A percentile compares a stretch with the other conserved stretches of the same genome.
Evolutionary conservation across 2,329 filamentous ascomycete species (phyloP).

Genomic region (Fusarium phyllophilum): DNA sequence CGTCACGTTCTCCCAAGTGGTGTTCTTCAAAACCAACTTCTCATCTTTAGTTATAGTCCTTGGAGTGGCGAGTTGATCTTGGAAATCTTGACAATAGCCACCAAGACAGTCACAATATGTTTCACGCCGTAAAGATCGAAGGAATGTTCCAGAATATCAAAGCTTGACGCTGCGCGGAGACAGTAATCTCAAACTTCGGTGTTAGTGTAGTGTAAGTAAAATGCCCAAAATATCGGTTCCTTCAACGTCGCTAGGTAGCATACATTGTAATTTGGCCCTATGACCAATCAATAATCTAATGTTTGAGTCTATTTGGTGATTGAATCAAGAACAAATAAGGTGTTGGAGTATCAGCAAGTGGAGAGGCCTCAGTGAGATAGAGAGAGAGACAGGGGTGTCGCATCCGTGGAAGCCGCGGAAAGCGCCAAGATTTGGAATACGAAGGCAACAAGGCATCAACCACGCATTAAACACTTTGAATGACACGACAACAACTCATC

Average conservation of each 20-base stretch:
- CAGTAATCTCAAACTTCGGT: not conserved
- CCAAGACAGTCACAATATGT: not conserved
- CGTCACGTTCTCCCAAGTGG: not conserved
- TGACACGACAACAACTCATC: not conserved
- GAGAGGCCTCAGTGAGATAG: not conserved
- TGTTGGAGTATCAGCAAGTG: not conserved
- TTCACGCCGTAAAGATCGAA: accelerated
- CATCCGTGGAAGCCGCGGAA: not conserved
- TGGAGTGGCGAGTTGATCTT: not conserved
- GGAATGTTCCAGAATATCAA: not conserved
- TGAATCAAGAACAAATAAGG: not conserved
- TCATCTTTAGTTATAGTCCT: not conserved
- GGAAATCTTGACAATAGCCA: accelerated
- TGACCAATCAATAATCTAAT: not conserved
- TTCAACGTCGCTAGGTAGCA: no score
- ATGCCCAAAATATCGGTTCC: not conserved
- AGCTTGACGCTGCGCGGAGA: not conserved
- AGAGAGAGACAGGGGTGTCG: not conserved
- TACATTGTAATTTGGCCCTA: accelerated
- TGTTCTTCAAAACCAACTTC: not conserved
- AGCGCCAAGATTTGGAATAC: not conserved
- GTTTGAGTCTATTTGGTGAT: not conserved
- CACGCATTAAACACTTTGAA: not conserved
- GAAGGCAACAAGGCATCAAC: constrained; percentile 1
- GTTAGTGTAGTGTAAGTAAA: not conserved